Conservation (phyloP, 371 early-diverging fungal genomes). For the Lichtheimia corymbifera region DNA sequence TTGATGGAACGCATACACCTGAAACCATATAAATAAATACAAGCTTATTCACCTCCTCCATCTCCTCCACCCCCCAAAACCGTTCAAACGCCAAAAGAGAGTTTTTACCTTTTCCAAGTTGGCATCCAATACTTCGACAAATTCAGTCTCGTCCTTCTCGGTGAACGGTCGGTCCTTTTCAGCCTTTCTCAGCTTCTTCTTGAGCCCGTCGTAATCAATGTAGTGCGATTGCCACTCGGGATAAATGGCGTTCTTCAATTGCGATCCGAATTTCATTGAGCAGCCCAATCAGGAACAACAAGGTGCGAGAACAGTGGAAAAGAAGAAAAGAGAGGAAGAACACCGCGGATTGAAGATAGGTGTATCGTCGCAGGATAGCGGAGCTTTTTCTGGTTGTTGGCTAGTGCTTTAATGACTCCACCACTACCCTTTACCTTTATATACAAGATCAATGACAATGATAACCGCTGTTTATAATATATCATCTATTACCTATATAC, state of each 20-base stretch:
- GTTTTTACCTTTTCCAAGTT: constrained; percentile 86
- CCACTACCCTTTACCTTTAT: too few species aligned
- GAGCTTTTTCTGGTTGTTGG: too few species aligned
- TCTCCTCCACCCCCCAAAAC: not conserved
- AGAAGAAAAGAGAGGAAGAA: too few species aligned
- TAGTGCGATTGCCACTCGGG: constrained; percentile 92
- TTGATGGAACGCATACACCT: constrained; percentile 88
- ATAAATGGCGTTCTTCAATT: constrained; percentile 78
- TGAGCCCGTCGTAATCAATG: constrained; percentile 90
- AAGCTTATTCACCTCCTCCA: not conserved
- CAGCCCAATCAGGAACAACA: too few species aligned
- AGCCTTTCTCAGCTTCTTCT: constrained; percentile 78
- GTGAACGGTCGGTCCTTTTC: constrained; percentile 54
- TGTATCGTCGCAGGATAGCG: too few species aligned
- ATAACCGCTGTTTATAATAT: too few species aligned
- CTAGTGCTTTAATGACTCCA: too few species aligned
- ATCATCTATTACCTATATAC: too few species aligned
- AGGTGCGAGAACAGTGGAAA: too few species aligned
- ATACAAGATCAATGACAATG: too few species aligned
- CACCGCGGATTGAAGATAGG: too few species aligned
- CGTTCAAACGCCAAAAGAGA: too few species aligned
- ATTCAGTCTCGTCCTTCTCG: constrained; percentile 84
- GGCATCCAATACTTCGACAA: constrained; percentile 83
- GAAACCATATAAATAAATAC: constrained; percentile 9
- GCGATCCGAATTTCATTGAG: constrained; percentile 93